Conservation (phyloP, 2,329 filamentous ascomycete species). For the Colletotrichum cuscutae region DNA sequence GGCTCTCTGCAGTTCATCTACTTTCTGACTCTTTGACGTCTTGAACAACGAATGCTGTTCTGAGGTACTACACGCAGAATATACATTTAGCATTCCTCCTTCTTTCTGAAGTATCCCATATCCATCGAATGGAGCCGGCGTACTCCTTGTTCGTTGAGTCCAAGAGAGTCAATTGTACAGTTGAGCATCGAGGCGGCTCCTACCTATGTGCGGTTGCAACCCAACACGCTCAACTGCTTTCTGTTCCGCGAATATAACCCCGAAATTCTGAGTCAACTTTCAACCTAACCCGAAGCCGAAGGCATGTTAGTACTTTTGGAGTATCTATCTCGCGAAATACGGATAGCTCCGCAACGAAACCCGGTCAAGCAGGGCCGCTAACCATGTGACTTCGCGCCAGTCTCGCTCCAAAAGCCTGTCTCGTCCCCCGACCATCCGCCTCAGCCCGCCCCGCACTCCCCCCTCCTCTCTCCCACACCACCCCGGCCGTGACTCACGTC, state of each 20-base stretch:
- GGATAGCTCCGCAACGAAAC: not conserved
- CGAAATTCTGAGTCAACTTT: not conserved
- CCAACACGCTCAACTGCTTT: not conserved
- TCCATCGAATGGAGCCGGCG: too few species aligned
- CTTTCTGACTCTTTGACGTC: not conserved
- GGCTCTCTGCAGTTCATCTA: not conserved
- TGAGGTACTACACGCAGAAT: not conserved
- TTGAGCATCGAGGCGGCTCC: not conserved
- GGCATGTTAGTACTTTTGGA: not conserved
- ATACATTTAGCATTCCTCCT: not conserved
- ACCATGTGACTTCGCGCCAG: constrained; percentile 45
- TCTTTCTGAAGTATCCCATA: not conserved
- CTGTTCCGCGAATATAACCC: not conserved
- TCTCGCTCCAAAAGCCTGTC: constrained; percentile 37
- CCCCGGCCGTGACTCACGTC: constrained; percentile 40
- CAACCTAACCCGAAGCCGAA: not conserved
- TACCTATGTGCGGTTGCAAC: not conserved
- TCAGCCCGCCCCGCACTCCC: not conserved
- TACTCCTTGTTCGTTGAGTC: not conserved
- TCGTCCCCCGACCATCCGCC: not conserved
- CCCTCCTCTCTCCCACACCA: constrained; percentile 14
- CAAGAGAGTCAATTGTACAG: not conserved
- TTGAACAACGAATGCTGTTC: not conserved
- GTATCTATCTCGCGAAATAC: not conserved
- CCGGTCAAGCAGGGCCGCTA: not conserved